Conservation (phyloP, 2,329 filamentous ascomycete genomes). For the Colletotrichum camelliae region DNA sequence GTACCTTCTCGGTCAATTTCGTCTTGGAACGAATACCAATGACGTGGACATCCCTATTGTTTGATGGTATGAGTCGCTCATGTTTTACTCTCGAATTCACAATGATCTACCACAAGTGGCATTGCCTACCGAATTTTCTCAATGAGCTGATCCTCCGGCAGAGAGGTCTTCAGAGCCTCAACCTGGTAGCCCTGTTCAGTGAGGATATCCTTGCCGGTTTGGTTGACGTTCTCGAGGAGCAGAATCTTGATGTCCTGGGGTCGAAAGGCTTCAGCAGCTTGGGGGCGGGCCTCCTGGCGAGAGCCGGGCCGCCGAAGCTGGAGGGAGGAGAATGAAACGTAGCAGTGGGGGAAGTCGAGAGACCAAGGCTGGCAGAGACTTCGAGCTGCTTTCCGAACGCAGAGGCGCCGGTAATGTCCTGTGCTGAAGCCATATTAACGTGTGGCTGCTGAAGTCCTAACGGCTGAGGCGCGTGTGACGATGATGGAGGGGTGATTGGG, state of each 20-base stretch:
- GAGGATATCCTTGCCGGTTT: slow-evolving; percentile 85
- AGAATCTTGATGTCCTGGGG: slow-evolving; percentile 94
- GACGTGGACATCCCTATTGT: slow-evolving; percentile 84
- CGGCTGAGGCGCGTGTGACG: not conserved
- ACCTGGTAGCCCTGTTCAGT: slow-evolving; percentile 92
- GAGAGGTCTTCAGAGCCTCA: slow-evolving; percentile 84
- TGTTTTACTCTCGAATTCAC: not conserved
- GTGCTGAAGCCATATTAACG: slow-evolving; percentile 48
- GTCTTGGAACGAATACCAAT: slow-evolving; percentile 99
- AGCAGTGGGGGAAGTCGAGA: slow-evolving; percentile 77
- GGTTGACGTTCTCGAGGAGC: slow-evolving; percentile 93
- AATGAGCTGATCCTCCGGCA: slow-evolving; percentile 92
- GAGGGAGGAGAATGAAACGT: slow-evolving; percentile 77
- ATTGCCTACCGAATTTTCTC: slow-evolving; percentile 86
- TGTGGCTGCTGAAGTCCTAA: not conserved
- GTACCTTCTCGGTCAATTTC: slow-evolving; percentile 84
- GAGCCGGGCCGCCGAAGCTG: slow-evolving; percentile 59
- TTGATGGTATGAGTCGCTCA: slow-evolving; percentile 18
- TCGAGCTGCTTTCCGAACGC: slow-evolving; percentile 32
- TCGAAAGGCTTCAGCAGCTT: slow-evolving; percentile 96
- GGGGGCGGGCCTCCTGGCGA: slow-evolving; percentile 47
- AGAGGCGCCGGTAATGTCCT: slow-evolving; percentile 51
- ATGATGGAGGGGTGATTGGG: slow-evolving; percentile 7
- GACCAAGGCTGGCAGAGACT: slow-evolving; percentile 65
- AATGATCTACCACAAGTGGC: not conserved